phyloP scores from a whole-genome alignment of 352 stramenopile species.

The Plasmopara halstedii region DNA sequence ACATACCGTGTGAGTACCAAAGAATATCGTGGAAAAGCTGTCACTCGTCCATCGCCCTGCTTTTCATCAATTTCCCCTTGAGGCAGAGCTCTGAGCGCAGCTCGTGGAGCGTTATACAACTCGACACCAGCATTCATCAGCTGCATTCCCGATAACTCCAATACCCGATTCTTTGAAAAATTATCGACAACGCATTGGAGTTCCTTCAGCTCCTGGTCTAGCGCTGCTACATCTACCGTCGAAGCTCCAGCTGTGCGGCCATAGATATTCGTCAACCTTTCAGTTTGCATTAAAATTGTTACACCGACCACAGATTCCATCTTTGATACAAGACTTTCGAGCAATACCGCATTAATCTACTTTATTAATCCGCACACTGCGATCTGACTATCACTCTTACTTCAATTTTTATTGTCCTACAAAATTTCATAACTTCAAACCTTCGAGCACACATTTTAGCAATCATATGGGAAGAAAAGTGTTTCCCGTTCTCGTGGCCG shows the following conservation, averaged over 20 bases:
- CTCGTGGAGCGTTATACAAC: constrained; percentile 62
- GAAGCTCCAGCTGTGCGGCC: constrained; percentile 3
- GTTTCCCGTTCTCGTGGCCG: constrained; percentile 7
- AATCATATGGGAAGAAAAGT: constrained; percentile 11
- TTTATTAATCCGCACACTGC: background rate
- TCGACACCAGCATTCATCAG: constrained; percentile 57
- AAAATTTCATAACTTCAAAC: constrained; percentile 2
- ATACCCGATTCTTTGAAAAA: constrained; percentile 17
- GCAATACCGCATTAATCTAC: too few species aligned
- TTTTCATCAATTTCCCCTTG: constrained; percentile 15
- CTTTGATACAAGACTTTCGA: background rate
- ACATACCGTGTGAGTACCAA: constrained; percentile 39
- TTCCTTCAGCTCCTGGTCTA: constrained; percentile 13
- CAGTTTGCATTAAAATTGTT: constrained; percentile 14
- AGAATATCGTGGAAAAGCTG: constrained; percentile 19
- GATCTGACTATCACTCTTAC: constrained; percentile 23
- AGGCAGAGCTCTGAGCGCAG: constrained; percentile 25
- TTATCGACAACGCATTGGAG: constrained; percentile 25
- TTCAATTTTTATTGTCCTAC: constrained; percentile 9
- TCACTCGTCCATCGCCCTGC: background rate
- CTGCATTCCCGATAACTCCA: constrained; percentile 19
- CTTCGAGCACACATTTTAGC: too few species aligned
- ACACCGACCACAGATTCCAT: constrained; percentile 10
- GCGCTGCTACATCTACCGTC: background rate
- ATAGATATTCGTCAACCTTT: constrained; percentile 15